phyloP scores from a whole-genome alignment of 352 stramenopile species.

The Poterioochromonas sp. region DNA sequence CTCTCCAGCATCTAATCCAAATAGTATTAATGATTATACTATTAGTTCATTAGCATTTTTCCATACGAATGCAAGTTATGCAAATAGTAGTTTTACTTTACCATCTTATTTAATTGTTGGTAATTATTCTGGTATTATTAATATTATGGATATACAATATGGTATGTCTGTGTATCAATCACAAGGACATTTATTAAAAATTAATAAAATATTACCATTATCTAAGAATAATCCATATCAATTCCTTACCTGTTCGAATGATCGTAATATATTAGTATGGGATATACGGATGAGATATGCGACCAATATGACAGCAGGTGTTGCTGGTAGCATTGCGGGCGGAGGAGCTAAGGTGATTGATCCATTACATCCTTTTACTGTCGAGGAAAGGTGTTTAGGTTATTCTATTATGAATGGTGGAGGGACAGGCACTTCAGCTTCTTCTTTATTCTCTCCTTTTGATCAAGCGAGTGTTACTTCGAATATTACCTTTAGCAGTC shows the following conservation, averaged over 20 bases:
- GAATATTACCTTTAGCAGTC: too few relatives aligned
- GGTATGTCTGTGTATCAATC: neutral
- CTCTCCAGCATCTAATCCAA: too few relatives aligned
- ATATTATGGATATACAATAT: neutral
- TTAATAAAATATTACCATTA: neutral
- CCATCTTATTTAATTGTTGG: neutral
- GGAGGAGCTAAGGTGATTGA: neutral
- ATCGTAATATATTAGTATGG: slow-evolving; percentile 20
- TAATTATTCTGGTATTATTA: neutral
- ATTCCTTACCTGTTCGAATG: neutral
- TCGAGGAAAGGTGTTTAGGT: too few relatives aligned
- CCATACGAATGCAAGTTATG: neutral
- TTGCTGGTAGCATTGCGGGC: neutral
- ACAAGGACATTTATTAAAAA: neutral
- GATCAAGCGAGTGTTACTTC: too few relatives aligned
- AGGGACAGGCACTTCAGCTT: too few relatives aligned
- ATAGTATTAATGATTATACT: too few relatives aligned
- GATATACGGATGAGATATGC: slow-evolving; percentile 1
- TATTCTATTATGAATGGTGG: too few relatives aligned
- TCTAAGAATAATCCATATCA: neutral
- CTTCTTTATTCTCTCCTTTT: too few relatives aligned
- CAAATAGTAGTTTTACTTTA: neutral
- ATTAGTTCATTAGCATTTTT: too few relatives aligned
- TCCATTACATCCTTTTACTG: too few relatives aligned
- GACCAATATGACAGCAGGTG: neutral